Base-by-base conservation (phyloP, 371 early-diverging fungal genomes). In the Gilbertella persicaria region DNA sequence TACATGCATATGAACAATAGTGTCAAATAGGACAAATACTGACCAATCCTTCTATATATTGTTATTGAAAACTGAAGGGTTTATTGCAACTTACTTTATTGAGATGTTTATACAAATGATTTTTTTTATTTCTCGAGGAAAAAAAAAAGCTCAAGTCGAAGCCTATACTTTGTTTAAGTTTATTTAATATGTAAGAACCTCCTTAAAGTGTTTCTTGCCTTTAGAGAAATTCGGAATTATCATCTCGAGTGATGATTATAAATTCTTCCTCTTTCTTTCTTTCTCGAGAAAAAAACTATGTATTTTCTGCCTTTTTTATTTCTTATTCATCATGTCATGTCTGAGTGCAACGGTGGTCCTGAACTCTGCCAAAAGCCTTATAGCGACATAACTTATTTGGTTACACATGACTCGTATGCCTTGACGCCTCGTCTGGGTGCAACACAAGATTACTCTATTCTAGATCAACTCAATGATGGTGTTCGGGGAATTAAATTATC, bases 391-490 rank as follows among this genome's bases (percentile, higher is more conserved):
- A 73, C 84, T 2, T 84, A 73, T 38, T 62, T 83, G 3, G 73
- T 84, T 4, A 87, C 90, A 8, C 90, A 91, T 64, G 89, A 91
- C 52, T 78, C 91, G 0, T 91, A 79, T 62, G 87, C 91, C 24
- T 41, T 60, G n/a, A 62, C 61, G 6, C 38, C 58, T 0, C 71
- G 66, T 33, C 35, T 73, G 28, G 87, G 85, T 8, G 77, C 84
- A 5, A 90, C 85, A 40, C 91, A 90, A 69, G 69, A 75, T 55
- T 53, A 63, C 38, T 55, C 76, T 25, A 80, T 91, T 29, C 28
- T 58, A 3, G 61, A 73, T 12, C 90, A 91, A 49, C 70, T 91
- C 14, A 68, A 81, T 36, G 83, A 85, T 42, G 91, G 91, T 10
- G 72, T 91, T 40, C 78, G 90, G 17, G 90, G 77, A 19, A 69